Evolutionary conservation across 139 green algal genomes (phyloP), one percentile per base, ranked within the genome.

Genomic region (Asterochloris erici): DNA sequence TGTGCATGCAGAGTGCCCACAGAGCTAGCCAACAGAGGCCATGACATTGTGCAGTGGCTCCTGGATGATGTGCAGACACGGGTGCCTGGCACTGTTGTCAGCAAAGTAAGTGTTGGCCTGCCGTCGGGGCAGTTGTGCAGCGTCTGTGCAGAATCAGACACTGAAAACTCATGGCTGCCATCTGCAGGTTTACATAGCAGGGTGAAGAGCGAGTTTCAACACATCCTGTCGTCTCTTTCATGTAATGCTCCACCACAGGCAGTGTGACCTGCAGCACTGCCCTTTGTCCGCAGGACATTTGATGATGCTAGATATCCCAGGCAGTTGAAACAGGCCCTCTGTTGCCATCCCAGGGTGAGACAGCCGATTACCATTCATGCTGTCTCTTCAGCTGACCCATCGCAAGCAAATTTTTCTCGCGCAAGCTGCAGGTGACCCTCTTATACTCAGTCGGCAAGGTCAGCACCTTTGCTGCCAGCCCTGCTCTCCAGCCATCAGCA

Each of bases 21-120:
- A 14, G 54, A 80, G 61, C 60, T 80, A 14, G 60, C 68, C 23
- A 61, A n/a, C 38, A 61, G 76, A 14, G 68, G 76, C 60, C 68
- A 70, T 26, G 76, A 80, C n/a, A 69, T 80, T 24, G 76, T 80
- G 54, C 76, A 80, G 60, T 80, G 76, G 76, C 76, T 80, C 68
- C 61, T 80, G 76, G 60, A 80, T 54, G 76, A 80, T n/a, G 23
- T 80, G 29, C 76, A 80, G 21, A n/a, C 38, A 69, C 61, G 47
- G 10, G 29, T 61, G 12, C 76, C 76, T 26, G 23, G 68, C 76
- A 60, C 47, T 23, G 68, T 62, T 19, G 76, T 80, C 60, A 54
- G 38, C 38, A 54, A 54, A 54, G 38, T 54, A 6, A 54, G 38
- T 6, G 2, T 54, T 54, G 38, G n/a, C 38, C 38, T 54, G 38